These are phyloP conservation scores for Pseudogymnoascus sp. DNA, from an alignment of 2,329 filamentous ascomycete species.

Conservation along the genomic window DNA sequence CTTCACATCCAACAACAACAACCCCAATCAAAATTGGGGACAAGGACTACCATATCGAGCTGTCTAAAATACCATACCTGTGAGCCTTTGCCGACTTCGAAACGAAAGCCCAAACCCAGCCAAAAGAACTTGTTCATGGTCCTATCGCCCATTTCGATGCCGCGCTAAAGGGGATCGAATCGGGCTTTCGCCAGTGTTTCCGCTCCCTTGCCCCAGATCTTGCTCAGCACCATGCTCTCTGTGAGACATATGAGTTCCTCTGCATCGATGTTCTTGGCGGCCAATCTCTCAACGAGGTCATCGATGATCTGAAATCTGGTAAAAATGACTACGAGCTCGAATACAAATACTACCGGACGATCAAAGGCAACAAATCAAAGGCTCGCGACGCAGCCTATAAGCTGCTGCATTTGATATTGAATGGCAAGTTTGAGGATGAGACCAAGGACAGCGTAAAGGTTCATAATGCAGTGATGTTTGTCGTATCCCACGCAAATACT, in stretches of 20 bases:
- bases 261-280: conserved; percentile 19
- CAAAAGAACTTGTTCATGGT: conserved; percentile 19
- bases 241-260: conserved; percentile 25
- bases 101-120: conserved; percentile 22
- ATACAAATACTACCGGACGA: too few species aligned
- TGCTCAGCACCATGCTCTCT: conserved; percentile 23
- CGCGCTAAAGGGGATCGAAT: conserved; percentile 26
- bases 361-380: conserved; percentile 13
- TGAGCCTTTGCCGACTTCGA: not conserved
- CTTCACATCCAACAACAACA: not conserved
- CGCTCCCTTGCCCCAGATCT: conserved; percentile 22
- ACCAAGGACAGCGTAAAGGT: conserved; percentile 20
- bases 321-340: not conserved
- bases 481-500: conserved; percentile 24
- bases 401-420: conserved; percentile 23
- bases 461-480: conserved; percentile 23
- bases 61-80: not conserved
- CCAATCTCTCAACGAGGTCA: conserved; percentile 20
- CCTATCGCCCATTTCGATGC: conserved; percentile 23
- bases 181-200: conserved; percentile 26
- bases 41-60: not conserved
- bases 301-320: conserved; percentile 21
- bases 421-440: conserved; percentile 19
- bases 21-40: not conserved
- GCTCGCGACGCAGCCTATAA: conserved; percentile 25